Evolutionary conservation across 2,329 filamentous ascomycete species (phyloP).

Genomic region (Cladosporium colombiae): DNA sequence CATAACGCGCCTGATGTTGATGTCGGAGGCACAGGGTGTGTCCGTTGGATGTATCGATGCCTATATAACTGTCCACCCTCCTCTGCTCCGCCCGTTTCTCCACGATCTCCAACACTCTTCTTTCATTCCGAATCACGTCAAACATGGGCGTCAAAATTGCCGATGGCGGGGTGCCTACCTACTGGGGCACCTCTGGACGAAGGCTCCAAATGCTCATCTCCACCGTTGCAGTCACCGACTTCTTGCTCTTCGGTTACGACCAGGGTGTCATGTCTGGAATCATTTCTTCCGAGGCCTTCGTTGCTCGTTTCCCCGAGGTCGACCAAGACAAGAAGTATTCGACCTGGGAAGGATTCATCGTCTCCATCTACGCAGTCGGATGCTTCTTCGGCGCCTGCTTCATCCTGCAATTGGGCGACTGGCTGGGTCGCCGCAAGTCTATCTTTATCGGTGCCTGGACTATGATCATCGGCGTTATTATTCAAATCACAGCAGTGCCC

Average conservation of each 20-base stretch:
- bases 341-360: conserved; percentile 44
- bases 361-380: conserved; percentile 25
- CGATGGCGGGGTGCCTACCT: conserved; percentile 26
- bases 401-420: conserved; percentile 18
- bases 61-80: conserved; percentile 14
- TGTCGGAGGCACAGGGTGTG: conserved; percentile 1
- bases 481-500: conserved; percentile 49
- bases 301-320: conserved; percentile 46
- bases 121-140: not conserved
- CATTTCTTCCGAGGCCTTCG: conserved; percentile 66
- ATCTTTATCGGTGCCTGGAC: conserved; percentile 33
- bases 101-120: conserved; percentile 15
- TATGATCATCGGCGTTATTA: conserved; percentile 50
- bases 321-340: conserved; percentile 40
- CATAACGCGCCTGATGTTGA: conserved; percentile 20
- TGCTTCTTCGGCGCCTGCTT: conserved; percentile 20
- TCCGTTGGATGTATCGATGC: conserved; percentile 12
- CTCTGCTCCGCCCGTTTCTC: conserved; percentile 1
- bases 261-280: conserved; percentile 49
- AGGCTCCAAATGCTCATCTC: conserved; percentile 59
- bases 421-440: conserved; percentile 19
- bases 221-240: conserved; percentile 61
- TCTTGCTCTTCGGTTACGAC: conserved; percentile 42
- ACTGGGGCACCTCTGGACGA: conserved; percentile 30
- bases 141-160: conserved; percentile 25